Evolutionary conservation across 2,329 filamentous ascomycete species (phyloP).

Genomic region (Sclerotinia glacialis): DNA sequence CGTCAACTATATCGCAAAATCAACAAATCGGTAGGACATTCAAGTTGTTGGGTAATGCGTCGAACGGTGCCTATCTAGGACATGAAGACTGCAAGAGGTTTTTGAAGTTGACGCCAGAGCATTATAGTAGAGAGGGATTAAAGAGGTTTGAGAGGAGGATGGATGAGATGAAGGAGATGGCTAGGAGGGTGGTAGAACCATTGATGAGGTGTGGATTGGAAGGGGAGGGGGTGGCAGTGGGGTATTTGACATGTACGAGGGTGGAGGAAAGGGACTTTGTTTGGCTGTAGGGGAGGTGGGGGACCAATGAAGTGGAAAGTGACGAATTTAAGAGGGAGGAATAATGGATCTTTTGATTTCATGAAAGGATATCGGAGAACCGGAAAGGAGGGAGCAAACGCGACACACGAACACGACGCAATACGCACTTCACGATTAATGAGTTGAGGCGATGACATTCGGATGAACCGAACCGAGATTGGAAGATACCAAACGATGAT

Average conservation of each 20-base stretch:
- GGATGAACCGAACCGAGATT: background rate
- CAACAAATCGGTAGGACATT: constrained; percentile 67
- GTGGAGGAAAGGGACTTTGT: constrained; percentile 61
- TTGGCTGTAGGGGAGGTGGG: constrained; percentile 44
- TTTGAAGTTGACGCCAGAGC: constrained; percentile 74
- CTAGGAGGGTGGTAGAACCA: constrained; percentile 77
- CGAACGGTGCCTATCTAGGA: constrained; percentile 62
- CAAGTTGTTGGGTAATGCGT: constrained; percentile 64
- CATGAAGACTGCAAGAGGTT: constrained; percentile 92
- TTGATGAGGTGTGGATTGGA: constrained; percentile 84
- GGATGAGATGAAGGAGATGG: constrained; percentile 83
- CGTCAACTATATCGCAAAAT: constrained; percentile 18
- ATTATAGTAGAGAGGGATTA: constrained; percentile 84
- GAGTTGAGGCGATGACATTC: constrained; percentile 5
- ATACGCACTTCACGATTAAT: constrained; percentile 14
- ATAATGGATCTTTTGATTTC: background rate
- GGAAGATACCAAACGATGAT: background rate
- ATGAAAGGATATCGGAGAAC: background rate
- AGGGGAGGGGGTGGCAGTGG: constrained; percentile 60
- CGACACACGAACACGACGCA: background rate
- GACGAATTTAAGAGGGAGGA: background rate
- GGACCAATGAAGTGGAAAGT: background rate
- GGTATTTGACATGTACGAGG: constrained; percentile 63
- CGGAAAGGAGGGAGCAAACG: background rate
- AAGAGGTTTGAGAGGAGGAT: constrained; percentile 81